Evolutionary conservation across 345 rosid genomes (phyloP).

Genomic region (Aquilaria sinensis): DNA sequence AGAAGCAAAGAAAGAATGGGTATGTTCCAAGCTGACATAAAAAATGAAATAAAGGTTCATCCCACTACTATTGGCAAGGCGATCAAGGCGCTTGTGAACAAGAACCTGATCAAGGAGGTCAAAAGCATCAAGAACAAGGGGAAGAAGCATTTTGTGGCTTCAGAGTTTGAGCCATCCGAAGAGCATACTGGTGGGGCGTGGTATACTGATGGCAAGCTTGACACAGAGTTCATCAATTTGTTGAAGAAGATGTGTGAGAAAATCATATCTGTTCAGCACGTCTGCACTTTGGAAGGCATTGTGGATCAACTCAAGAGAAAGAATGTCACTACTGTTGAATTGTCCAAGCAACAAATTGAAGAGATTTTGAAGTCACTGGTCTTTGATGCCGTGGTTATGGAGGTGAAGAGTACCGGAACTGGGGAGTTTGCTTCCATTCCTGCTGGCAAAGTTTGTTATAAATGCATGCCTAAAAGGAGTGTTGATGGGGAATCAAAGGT

Average conservation of each 20-base stretch:
- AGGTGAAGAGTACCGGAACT: conserved; percentile 57
- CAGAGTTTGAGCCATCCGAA: conserved; percentile 57
- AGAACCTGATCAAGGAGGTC: conserved; percentile 53
- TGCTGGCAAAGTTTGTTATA: conserved; percentile 49
- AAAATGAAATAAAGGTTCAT: conserved; percentile 31
- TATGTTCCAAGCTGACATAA: conserved; percentile 42
- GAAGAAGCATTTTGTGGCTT: conserved; percentile 45
- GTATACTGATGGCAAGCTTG: conserved; percentile 61
- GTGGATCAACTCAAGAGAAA: conserved; percentile 25
- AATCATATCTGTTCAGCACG: conserved; percentile 23
- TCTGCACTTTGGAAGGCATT: conserved; percentile 50
- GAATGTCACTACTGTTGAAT: conserved; percentile 23
- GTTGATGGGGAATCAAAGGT: conserved; percentile 29
- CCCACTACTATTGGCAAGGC: conserved; percentile 29
- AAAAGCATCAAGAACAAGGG: conserved; percentile 55
- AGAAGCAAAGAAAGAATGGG: conserved; percentile 56
- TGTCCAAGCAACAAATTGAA: conserved; percentile 34
- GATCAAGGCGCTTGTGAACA: conserved; percentile 36
- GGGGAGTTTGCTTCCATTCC: conserved; percentile 46
- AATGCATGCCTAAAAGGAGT: conserved; percentile 19
- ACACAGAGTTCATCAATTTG: conserved; percentile 29
- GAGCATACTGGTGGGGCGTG: conserved; percentile 80
- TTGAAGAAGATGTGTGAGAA: conserved; percentile 36
- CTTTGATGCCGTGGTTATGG: conserved; percentile 53
- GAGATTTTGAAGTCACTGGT: conserved; percentile 63